Evolutionary conservation across 345 rosid genomes (phyloP).

Genomic region (Citrus hindsii): DNA sequence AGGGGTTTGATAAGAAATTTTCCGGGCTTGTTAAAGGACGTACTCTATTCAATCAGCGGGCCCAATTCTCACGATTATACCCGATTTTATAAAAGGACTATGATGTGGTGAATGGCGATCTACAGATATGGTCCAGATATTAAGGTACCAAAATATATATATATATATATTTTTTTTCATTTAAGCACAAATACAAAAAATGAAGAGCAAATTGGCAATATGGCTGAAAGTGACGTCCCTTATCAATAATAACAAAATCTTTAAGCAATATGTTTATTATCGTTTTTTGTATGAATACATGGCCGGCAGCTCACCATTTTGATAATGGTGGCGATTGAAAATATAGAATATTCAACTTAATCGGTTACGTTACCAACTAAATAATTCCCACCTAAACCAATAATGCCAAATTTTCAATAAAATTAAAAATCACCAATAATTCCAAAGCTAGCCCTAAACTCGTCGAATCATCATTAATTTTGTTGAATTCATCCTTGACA

Average conservation of each 20-base stretch:
- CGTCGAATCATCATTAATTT: background rate
- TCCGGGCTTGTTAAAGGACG: too few relatives aligned
- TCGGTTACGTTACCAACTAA: background rate
- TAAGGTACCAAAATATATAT: too few relatives aligned
- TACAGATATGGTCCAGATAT: too few relatives aligned
- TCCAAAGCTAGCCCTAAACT: background rate
- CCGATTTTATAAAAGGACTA: too few relatives aligned
- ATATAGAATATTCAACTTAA: background rate
- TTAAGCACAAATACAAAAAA: too few relatives aligned
- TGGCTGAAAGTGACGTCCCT: background rate
- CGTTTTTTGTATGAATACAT: background rate
- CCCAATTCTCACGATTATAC: too few relatives aligned
- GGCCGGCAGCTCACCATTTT: conserved; percentile 6
- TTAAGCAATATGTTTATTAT: background rate
- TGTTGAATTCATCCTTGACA: background rate
- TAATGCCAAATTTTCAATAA: background rate
- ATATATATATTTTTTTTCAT: too few relatives aligned
- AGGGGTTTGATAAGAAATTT: too few relatives aligned
- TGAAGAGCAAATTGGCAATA: background rate
- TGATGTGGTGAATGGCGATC: too few relatives aligned
- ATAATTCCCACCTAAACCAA: background rate
- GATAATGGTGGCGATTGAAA: background rate
- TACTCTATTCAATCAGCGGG: too few relatives aligned
- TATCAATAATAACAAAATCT: background rate
- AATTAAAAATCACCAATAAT: background rate